Percentiles rank a stretch among this genome's conserved stretches.
Conservation (phyloP, 1,284 basidiomycete species). For the Apiotrichum sp. region DNA sequence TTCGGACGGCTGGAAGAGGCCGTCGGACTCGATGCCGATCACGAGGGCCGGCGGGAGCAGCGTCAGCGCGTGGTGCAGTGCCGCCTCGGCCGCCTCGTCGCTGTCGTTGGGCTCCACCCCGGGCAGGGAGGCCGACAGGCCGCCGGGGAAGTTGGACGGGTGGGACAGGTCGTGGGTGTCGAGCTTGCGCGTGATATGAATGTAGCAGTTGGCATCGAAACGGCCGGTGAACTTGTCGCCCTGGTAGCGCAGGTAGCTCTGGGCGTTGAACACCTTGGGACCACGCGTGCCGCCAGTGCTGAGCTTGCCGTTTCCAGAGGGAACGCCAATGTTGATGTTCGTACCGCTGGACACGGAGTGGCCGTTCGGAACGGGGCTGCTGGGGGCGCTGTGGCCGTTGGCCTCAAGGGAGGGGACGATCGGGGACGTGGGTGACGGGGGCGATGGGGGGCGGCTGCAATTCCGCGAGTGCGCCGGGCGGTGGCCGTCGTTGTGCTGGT, state of each 20-base stretch:
- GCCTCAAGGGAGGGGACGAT: background rate
- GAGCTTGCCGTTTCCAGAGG: conserved; percentile 11
- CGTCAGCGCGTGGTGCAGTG: conserved; percentile 59
- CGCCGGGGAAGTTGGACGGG: conserved; percentile 42
- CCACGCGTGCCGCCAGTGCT: conserved; percentile 1
- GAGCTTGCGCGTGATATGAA: conserved; percentile 93
- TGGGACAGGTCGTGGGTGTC: conserved; percentile 89
- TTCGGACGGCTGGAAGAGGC: conserved; percentile 82
- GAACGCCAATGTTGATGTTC: conserved; percentile 16
- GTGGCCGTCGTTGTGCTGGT: conserved; percentile 79
- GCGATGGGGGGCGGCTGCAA: conserved; percentile 4
- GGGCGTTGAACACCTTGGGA: conserved; percentile 68
- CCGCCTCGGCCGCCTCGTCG: conserved; percentile 45
- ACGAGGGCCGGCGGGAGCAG: conserved; percentile 73
- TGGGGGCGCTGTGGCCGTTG: background rate
- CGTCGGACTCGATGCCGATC: conserved; percentile 84
- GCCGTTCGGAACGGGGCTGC: background rate
- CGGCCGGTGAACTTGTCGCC: conserved; percentile 89
- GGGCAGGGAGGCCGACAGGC: conserved; percentile 19
- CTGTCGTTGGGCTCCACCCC: conserved; percentile 28
- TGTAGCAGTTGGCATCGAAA: conserved; percentile 96
- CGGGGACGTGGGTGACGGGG: conserved; percentile 1
- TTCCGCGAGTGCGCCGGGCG: conserved; percentile 19
- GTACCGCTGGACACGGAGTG: background rate
- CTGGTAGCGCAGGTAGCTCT: conserved; percentile 94